These are phyloP conservation scores for Gastrodia elata DNA, from an alignment of 106 monocot genomes.

Conservation along the genomic window DNA sequence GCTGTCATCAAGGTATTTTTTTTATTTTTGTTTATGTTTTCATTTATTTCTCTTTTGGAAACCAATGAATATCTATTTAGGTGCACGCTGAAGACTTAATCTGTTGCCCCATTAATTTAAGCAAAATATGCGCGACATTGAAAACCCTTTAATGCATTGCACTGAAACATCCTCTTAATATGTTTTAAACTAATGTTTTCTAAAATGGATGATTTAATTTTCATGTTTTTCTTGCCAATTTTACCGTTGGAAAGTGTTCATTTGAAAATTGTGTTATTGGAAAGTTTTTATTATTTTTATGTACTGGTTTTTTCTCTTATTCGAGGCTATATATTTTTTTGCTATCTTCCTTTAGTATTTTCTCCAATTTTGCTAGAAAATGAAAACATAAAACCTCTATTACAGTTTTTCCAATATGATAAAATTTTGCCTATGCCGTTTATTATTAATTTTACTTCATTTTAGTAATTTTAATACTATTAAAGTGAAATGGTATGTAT, in stretches of 20 bases:
- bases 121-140: background rate
- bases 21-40: background rate
- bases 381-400: too few species aligned
- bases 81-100: background rate
- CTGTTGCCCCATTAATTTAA: background rate
- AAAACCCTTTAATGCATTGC: background rate
- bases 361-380: too few species aligned
- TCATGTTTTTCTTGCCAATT: background rate
- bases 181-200: background rate
- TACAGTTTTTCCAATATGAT: too few species aligned
- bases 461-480: too few species aligned
- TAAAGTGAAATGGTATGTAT: too few species aligned
- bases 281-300: background rate
- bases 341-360: background rate
- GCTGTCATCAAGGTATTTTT: constrained; percentile 77
- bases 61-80: background rate
- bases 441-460: too few species aligned
- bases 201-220: background rate
- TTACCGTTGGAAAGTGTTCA: background rate
- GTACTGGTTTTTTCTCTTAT: background rate
- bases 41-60: background rate
- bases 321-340: background rate
- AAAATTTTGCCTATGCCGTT: too few species aligned
- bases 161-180: background rate
- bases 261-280: background rate